Evolutionary conservation across 352 stramenopile genomes (phyloP).

Genomic region (Phytophthora foliorum): DNA sequence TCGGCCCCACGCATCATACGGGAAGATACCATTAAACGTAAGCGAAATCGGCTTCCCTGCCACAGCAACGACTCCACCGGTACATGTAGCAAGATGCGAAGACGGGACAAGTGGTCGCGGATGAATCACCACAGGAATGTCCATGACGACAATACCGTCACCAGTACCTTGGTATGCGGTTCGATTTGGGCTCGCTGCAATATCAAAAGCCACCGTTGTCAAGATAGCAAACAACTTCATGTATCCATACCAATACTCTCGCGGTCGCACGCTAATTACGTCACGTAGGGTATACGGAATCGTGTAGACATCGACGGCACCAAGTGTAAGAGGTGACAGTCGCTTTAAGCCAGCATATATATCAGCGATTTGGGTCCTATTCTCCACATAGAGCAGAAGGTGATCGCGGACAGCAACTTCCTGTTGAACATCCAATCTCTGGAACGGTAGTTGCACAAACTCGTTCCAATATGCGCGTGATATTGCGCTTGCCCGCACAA

Average conservation of each 20-base stretch:
- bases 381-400: constrained; percentile 52
- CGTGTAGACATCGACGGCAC: constrained; percentile 39
- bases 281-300: constrained; percentile 47
- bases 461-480: constrained; percentile 35
- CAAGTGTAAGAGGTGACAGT: constrained; percentile 26
- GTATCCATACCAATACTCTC: constrained; percentile 42
- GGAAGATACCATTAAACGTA: constrained; percentile 17
- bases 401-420: constrained; percentile 49
- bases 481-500: constrained; percentile 25
- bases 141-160: constrained; percentile 51
- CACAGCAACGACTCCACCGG: constrained; percentile 17
- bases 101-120: constrained; percentile 27
- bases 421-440: constrained; percentile 39
- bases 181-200: constrained; percentile 30
- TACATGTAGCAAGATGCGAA: constrained; percentile 18
- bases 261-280: constrained; percentile 38
- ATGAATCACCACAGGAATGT: constrained; percentile 49
- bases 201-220: constrained; percentile 54
- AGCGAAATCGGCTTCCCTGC: constrained; percentile 35
- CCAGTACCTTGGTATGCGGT: constrained; percentile 40
- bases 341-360: constrained; percentile 50
- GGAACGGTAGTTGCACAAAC: constrained; percentile 57
- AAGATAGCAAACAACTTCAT: constrained; percentile 53
- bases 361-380: constrained; percentile 41
- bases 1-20: constrained; percentile 18